Conservation (phyloP, 768 basidiomycete genomes). For the Fibroporia radiculosa region DNA sequence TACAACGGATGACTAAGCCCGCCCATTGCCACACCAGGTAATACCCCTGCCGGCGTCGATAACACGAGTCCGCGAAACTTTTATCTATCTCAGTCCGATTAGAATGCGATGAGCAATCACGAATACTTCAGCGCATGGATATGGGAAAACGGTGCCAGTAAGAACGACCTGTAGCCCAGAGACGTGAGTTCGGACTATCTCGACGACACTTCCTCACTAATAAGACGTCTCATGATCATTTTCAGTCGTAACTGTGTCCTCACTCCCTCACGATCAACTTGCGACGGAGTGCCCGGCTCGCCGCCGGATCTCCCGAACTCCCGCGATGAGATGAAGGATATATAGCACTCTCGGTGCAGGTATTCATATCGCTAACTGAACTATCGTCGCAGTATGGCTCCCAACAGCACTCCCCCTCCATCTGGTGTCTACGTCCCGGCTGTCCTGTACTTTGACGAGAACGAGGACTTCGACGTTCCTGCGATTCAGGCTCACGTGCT, state of each 20-base stretch:
- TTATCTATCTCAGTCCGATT: too few relatives aligned
- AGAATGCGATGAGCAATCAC: too few relatives aligned
- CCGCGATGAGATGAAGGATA: conserved; percentile 8
- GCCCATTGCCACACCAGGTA: too few relatives aligned
- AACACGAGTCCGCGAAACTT: too few relatives aligned
- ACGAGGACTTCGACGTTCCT: conserved; percentile 63
- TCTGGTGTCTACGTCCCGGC: conserved; percentile 74
- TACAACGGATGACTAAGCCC: too few relatives aligned
- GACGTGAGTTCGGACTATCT: too few relatives aligned
- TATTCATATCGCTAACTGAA: neutral
- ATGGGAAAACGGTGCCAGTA: too few relatives aligned
- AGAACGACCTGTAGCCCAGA: too few relatives aligned
- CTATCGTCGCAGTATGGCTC: conserved; percentile 1
- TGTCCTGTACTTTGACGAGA: conserved; percentile 61
- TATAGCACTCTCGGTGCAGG: conserved; percentile 2
- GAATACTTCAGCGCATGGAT: too few relatives aligned
- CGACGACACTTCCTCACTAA: too few relatives aligned
- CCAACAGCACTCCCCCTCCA: conserved; percentile 37
- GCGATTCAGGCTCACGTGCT: conserved; percentile 66
- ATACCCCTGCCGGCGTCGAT: too few relatives aligned
- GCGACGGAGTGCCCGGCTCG: conserved; percentile 2
- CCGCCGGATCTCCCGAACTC: conserved; percentile 2
- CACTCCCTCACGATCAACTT: neutral
- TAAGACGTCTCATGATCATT: conserved; percentile 3
- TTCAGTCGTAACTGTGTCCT: neutral